These are phyloP conservation scores for Rhizopogon vinicolor DNA, from an alignment of 768 basidiomycete species.

Conservation along the genomic window DNA sequence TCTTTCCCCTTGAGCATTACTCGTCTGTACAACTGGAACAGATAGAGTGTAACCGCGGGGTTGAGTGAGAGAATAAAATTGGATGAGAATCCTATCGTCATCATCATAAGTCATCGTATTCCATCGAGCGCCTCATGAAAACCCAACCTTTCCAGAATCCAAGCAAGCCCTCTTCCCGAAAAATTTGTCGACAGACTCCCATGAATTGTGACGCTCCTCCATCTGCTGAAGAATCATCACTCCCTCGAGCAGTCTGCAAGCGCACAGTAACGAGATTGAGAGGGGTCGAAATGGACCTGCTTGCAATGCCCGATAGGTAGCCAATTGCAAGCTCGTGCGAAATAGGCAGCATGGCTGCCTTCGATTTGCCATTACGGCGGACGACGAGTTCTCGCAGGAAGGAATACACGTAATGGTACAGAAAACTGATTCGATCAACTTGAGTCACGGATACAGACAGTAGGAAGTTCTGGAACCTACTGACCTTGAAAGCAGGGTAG, in stretches of 20 bases:
- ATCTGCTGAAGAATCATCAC: conserved; percentile 22
- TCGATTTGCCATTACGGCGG: conserved; percentile 26
- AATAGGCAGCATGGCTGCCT: conserved; percentile 17
- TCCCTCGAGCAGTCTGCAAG: conserved; percentile 41
- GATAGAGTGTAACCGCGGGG: conserved; percentile 52
- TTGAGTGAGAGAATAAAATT: conserved; percentile 47
- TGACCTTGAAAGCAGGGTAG: conserved; percentile 51
- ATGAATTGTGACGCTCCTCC: not conserved
- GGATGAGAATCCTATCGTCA: conserved; percentile 41
- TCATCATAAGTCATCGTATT: not conserved
- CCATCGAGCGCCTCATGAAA: not conserved
- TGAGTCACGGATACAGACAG: not conserved
- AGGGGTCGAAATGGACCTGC: conserved; percentile 50
- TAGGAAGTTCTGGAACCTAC: conserved; percentile 4
- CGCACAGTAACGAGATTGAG: conserved; percentile 52
- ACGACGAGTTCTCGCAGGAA: conserved; percentile 40
- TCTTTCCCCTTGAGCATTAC: conserved; percentile 22
- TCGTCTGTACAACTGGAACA: conserved; percentile 48
- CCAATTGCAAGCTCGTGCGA: conserved; percentile 51
- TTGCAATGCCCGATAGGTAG: conserved; percentile 52
- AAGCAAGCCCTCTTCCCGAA: conserved; percentile 40
- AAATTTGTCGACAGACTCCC: conserved; percentile 33
- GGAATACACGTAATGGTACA: conserved; percentile 58
- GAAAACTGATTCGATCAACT: conserved; percentile 35
- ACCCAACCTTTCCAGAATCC: conserved; percentile 55